Evolutionary conservation across 441 rosid genomes (phyloP).

Genomic region (Lepidium campestre): DNA sequence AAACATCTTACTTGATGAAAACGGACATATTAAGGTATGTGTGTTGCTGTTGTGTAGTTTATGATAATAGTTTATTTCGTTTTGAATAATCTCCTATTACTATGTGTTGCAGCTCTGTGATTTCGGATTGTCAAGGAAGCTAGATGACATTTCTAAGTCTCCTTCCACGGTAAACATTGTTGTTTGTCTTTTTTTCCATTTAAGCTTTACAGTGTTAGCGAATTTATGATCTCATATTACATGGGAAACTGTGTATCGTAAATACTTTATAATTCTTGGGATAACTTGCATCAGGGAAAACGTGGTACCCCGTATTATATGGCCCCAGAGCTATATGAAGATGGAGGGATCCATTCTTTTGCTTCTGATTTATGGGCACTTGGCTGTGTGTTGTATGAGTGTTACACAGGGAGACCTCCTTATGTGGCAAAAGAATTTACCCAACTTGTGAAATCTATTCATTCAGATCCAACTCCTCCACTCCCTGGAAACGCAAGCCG

Average conservation of each 20-base stretch:
- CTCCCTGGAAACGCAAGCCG: slow-evolving; percentile 88
- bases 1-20: slow-evolving; percentile 89
- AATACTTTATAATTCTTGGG: slow-evolving; percentile 11
- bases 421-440: slow-evolving; percentile 84
- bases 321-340: slow-evolving; percentile 99
- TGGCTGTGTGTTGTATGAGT: slow-evolving; percentile 93
- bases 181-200: background rate
- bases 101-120: slow-evolving; percentile 80
- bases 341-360: slow-evolving; percentile 92
- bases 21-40: slow-evolving; percentile 77
- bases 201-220: slow-evolving; percentile 2
- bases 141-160: slow-evolving; percentile 69
- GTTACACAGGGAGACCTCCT: slow-evolving; percentile 91
- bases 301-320: slow-evolving; percentile 97
- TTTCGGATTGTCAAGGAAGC: slow-evolving; percentile 87
- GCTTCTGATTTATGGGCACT: slow-evolving; percentile 99
- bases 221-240: background rate
- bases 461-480: slow-evolving; percentile 83
- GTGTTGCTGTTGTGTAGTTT: slow-evolving; percentile 4
- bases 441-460: slow-evolving; percentile 80
- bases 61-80: slow-evolving; percentile 4
- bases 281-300: slow-evolving; percentile 74
- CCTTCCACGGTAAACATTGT: slow-evolving; percentile 56
- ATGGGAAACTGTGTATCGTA: background rate
- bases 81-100: background rate